Base-by-base conservation (phyloP, 352 stramenopile genomes). In the Globisporangium mamillatum region DNA sequence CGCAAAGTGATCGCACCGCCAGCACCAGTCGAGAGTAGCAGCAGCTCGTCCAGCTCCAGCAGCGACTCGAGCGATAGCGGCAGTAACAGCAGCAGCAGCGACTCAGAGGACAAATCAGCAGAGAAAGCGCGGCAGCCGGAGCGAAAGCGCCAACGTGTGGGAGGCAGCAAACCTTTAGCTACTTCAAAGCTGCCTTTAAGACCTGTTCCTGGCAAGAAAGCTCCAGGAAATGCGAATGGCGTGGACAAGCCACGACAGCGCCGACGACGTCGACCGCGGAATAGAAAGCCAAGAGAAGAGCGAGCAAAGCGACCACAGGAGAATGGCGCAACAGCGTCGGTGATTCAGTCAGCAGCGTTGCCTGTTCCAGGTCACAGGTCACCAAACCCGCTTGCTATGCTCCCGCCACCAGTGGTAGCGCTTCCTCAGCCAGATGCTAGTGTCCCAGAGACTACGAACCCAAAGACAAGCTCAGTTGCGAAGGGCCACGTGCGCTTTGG, bases 401-500 rank as follows among this genome's bases (percentile, higher is more conserved):
- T 67, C 18, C 50, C 53, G 34, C 34, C 34, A 4, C 53, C 22
- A 68, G 56, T 34, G 62, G 12, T 16, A 29, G 7, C 7, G 7
- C 4, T 18, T n/a, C 7, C 22, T n/a, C 25, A 25, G 4, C 44
- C 44, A 36, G 24, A 32, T 44, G 2, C 48, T 50, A 25, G 2
- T 8, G 16, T 20, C 3, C 4, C 27, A 10, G 9, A 57, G 1
- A 6, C n/a, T 1, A 18, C 24, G 25, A 41, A 27, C 3, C 0
- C 46, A n/a, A 1, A n/a, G 6, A 24, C 63, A 25, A 25, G 16
- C 32, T 1, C 29, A 14, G 56, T 50, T 18, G 50, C 48, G 60
- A 83, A 75, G 32, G 65, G 46, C 29, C 79, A 87, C 59, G 60
- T 87, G 10, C 69, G 79, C 24, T 87, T 87, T 69, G 79, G 81